Base-by-base conservation (phyloP, 2,329 filamentous ascomycete genomes). In the Cytospora leucostoma region DNA sequence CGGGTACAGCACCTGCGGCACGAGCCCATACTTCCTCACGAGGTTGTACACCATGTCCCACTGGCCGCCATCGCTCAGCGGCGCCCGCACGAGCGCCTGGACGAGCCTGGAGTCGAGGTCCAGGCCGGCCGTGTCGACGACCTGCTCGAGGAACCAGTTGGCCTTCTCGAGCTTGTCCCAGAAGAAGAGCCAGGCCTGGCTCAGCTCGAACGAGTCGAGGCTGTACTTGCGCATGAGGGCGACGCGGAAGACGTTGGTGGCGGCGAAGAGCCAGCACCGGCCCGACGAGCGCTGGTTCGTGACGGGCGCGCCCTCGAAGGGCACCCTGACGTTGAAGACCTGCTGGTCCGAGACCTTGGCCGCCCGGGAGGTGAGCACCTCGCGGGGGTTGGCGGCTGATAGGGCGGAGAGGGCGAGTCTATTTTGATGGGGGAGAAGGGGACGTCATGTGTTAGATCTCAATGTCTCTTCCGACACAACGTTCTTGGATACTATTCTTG, bases 161-260 rank as follows among this genome's bases (percentile, higher is more conserved):
- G 89, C 83, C 76, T 96, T 96, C 76, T 97, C 93, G 21, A 96
- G 85, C 78, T 96, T 96, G 75, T 97, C 93, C 89, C 90, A 96
- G 82, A 92, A 96, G 78, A 94, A 96, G 4, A 96, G 83, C 71
- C 96, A 96, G 1, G 88, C 82, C 76, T 96, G 93, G 35, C 89
- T 93, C n/a, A 97, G 81, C 79, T 96, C 91, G 71, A 96, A 96
- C 59, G 84, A 81, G 54, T 88, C 84, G 21, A 96, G 84, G 67
- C 87, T 85, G 75, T 96, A 90, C 70, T 88, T 88, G 76, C 91
- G 89, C 89, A 95, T 94, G 54, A 96, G 81, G 1, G 92, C 89
- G n/a, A 96, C 84, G 34, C 93, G 89, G 77, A 96, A 95, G 62
- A 96, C 88, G 70, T 96, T 96, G n/a, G 91, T 95, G 5, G 90